Evolutionary conservation across 1,284 basidiomycete species (phyloP).

Genomic region (Hypsizygus ulmarius): DNA sequence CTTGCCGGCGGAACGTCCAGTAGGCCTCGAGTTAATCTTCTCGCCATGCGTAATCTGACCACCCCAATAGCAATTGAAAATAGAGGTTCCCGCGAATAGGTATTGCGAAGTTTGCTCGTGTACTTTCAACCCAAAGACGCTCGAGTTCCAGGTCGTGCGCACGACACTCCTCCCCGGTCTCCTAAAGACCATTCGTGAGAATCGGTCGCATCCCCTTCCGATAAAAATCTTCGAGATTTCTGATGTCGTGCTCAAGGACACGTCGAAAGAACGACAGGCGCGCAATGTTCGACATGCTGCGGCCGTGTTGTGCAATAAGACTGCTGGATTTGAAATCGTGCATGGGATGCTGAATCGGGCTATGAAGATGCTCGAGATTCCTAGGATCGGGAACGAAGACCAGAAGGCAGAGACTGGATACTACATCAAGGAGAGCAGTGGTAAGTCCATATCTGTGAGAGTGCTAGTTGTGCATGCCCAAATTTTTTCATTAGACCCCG

Average conservation of each 20-base stretch:
- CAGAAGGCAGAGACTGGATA: conserved; percentile 72
- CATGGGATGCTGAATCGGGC: conserved; percentile 93
- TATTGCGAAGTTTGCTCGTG: conserved; percentile 22
- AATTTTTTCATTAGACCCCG: conserved; percentile 57
- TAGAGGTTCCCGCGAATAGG: conserved; percentile 97
- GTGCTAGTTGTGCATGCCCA: conserved; percentile 2
- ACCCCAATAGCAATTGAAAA: conserved; percentile 83
- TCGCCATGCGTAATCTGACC: background rate
- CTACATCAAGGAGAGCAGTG: conserved; percentile 84
- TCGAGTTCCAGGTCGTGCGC: conserved; percentile 97
- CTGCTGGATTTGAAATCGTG: conserved; percentile 94
- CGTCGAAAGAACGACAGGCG: conserved; percentile 74
- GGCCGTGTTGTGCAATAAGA: conserved; percentile 94
- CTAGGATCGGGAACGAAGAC: conserved; percentile 66
- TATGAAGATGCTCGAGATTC: conserved; percentile 93
- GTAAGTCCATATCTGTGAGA: conserved; percentile 42
- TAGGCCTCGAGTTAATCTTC: conserved; percentile 34
- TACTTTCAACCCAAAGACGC: conserved; percentile 77
- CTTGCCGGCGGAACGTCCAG: conserved; percentile 79
- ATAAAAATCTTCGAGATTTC: conserved; percentile 93
- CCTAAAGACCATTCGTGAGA: conserved; percentile 96
- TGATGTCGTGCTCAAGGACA: conserved; percentile 91
- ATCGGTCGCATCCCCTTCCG: conserved; percentile 90
- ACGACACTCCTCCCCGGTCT: conserved; percentile 94
- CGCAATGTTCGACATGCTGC: conserved; percentile 86